A percentile compares a stretch with the other conserved stretches of the same genome.
phyloP scores from a whole-genome alignment of 805 yeast species.

The Komagataella phaffii region DNA sequence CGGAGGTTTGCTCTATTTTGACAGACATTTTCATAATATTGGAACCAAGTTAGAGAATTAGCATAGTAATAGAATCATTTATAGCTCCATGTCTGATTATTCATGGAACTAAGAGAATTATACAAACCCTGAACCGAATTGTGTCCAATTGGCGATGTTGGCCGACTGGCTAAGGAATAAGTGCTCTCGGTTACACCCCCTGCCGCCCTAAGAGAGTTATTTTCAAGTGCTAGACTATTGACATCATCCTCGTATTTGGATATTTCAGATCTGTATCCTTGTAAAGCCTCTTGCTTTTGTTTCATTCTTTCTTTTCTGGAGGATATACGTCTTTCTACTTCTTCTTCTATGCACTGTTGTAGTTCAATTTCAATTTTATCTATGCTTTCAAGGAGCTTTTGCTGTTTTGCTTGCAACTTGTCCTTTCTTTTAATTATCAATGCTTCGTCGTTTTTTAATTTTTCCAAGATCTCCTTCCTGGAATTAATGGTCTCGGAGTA shows the following conservation, averaged over 20 bases:
- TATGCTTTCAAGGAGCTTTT: conserved; percentile 15
- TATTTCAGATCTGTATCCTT: conserved; percentile 10
- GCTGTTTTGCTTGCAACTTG: conserved; percentile 15
- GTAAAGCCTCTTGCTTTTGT: conserved; percentile 13
- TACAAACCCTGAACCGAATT: not conserved
- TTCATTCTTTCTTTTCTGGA: conserved; percentile 10
- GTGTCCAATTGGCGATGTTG: conserved; percentile 1
- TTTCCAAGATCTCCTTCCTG: conserved; percentile 10
- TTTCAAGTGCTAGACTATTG: not conserved
- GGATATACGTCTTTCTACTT: conserved; percentile 10
- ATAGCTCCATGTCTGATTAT: not conserved
- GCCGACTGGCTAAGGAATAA: conserved; percentile 6
- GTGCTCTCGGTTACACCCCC: not conserved
- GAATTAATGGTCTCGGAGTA: conserved; percentile 12
- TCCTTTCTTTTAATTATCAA: conserved; percentile 19
- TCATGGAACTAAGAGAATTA: not conserved
- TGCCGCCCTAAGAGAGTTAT: not conserved
- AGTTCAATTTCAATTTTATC: conserved; percentile 11
- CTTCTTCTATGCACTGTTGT: conserved; percentile 11
- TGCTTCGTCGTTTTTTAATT: conserved; percentile 15
- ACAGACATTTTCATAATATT: conserved; percentile 42
- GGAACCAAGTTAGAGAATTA: conserved; percentile 10
- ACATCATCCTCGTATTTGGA: conserved; percentile 4
- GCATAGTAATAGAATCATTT: not conserved
- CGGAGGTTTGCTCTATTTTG: conserved; percentile 58